A percentile compares a stretch with the other conserved stretches of the same genome.
Evolutionary conservation across 129 eudicot species (phyloP).

Genomic region (Chrysanthemum lavandulifolium): DNA sequence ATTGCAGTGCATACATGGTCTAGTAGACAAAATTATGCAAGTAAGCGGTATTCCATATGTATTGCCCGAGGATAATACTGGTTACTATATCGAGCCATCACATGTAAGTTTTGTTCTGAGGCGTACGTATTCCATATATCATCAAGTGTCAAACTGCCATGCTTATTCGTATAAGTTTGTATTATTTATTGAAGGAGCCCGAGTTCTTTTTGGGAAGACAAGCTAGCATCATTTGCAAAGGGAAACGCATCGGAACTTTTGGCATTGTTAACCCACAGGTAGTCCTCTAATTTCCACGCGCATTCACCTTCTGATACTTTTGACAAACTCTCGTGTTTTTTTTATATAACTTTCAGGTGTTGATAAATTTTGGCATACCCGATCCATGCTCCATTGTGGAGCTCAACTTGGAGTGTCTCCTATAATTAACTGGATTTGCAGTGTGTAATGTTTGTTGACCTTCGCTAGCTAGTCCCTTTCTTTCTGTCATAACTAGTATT

Average conservation of each 20-base stretch:
- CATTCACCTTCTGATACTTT: too few species aligned
- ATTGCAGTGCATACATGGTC: constrained; percentile 80
- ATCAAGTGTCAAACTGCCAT: neutral
- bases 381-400: constrained; percentile 87
- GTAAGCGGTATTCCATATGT: constrained; percentile 67
- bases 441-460: too few species aligned
- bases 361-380: constrained; percentile 77
- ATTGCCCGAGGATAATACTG: constrained; percentile 56
- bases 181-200: constrained; percentile 53
- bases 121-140: neutral
- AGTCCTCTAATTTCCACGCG: neutral
- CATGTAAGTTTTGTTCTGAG: constrained; percentile 40
- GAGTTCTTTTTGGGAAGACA: constrained; percentile 86
- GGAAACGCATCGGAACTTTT: constrained; percentile 71
- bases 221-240: constrained; percentile 82
- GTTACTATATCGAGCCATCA: constrained; percentile 70
- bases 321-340: too few species aligned
- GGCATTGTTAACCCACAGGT: constrained; percentile 98
- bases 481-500: too few species aligned
- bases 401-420: constrained; percentile 52
- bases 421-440: neutral
- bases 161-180: neutral
- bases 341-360: constrained; percentile 51
- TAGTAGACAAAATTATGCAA: constrained; percentile 88
- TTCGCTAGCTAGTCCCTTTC: too few species aligned